Evolutionary conservation across 176 grass and related monocot genomes (phyloP).

Genomic region (Echinochloa phyllopogon): DNA sequence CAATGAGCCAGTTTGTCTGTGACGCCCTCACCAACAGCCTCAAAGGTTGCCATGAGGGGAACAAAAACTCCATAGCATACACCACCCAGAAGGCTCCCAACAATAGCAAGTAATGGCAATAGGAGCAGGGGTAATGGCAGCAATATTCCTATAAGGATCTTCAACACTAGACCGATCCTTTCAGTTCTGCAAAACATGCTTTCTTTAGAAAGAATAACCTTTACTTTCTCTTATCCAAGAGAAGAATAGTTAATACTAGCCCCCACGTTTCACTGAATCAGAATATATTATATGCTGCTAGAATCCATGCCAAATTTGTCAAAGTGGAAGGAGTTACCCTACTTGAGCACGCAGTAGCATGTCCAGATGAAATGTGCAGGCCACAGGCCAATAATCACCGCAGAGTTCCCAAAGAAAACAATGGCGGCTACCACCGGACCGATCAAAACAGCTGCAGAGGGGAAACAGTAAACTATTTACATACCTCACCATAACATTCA

Average conservation of each 20-base stretch:
- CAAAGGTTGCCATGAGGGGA: conserved; percentile 83
- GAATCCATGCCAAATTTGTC: not conserved
- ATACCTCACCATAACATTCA: not conserved
- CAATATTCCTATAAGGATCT: conserved; percentile 50
- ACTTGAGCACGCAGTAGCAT: conserved; percentile 81
- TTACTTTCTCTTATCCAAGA: not conserved
- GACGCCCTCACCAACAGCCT: conserved; percentile 61
- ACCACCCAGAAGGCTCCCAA: conserved; percentile 70
- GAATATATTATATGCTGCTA: not conserved
- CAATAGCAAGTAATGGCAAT: conserved; percentile 50
- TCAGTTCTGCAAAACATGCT: conserved; percentile 54
- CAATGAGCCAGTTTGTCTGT: conserved; percentile 71
- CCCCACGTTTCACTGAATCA: not conserved
- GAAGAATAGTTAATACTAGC: not conserved
- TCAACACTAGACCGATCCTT: conserved; percentile 62
- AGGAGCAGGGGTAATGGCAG: conserved; percentile 65
- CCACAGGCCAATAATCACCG: conserved; percentile 77
- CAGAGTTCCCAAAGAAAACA: conserved; percentile 61
- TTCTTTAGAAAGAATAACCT: not conserved
- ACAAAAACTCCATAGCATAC: conserved; percentile 70
- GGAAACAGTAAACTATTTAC: not conserved
- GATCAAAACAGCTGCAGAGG: conserved; percentile 58
- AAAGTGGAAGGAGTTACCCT: conserved; percentile 37
- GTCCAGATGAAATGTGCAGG: conserved; percentile 92
- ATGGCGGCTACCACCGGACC: conserved; percentile 51